Evolutionary conservation across 2,329 filamentous ascomycete species (phyloP), one percentile per base, ranked within the genome.

Genomic region (Exserohilum rostratum): DNA sequence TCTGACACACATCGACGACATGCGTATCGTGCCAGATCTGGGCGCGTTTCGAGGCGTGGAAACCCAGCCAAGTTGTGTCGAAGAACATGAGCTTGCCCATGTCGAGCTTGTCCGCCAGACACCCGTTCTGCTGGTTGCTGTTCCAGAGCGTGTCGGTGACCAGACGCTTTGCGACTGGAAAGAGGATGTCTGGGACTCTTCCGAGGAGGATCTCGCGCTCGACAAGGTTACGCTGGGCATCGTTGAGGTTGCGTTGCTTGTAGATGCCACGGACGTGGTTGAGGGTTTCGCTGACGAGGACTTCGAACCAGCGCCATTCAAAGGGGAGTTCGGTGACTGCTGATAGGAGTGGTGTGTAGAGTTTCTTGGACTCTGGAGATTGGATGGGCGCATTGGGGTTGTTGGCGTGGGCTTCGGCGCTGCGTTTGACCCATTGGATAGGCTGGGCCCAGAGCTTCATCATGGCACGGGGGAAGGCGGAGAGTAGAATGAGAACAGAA

Each of bases 1-100:
- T 86, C 68, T 82, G 80, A 31, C 86, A 74, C 25, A 84, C 79
- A 66, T 87, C 85, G 7, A 82, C 78, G 20, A 88, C 80, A 67
- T 87, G 81, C 27, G 79, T 77, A n/a, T 82, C 80, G 57, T 83
- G 84, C 72, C 88, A 90, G 9, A 82, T 74, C 60, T 86, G 84
- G 4, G 82, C 83, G 15, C 78, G 77, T 12, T 75, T 74, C 55
- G 87, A 85, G 48, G 87, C 82, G 9, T 83, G 81, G 12, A 91
- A 78, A 5, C 89, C 88, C 10, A 95, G 79, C 70, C 90, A 83
- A 44, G 80, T 81, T 50, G 87, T 90, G 69, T 95, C 85, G 44
- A 85, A 84, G 74, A 91, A 89, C 76, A 90, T 90, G 44, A 96
- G 80, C 56, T 82, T 82, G 9, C 87, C 83, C 25, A 85, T 82